Conservation (phyloP, 805 yeast species). For the Vanderwaltozyma tropicalis region DNA sequence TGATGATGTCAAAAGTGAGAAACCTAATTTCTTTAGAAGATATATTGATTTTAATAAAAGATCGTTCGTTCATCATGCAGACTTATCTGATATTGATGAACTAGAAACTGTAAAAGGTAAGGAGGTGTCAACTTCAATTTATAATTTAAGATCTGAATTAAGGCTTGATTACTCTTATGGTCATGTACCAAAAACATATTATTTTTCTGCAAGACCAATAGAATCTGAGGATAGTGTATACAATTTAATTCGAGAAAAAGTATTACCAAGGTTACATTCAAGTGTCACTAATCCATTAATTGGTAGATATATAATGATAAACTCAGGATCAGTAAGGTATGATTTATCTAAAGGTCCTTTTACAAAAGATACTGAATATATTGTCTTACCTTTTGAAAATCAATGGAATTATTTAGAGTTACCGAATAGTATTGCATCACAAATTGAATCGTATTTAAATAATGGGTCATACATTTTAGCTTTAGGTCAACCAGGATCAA, state of each 20-base stretch:
- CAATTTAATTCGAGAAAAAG: constrained; percentile 44
- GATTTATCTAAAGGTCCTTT: constrained; percentile 79
- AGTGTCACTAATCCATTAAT: constrained; percentile 19
- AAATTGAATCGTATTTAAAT: constrained; percentile 49
- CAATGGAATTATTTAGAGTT: constrained; percentile 61
- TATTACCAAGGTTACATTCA: constrained; percentile 36
- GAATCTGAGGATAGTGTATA: constrained; percentile 48
- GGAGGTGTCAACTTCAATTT: constrained; percentile 36
- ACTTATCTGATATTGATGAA: constrained; percentile 13
- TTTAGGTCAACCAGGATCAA: background rate
- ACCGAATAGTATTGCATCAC: constrained; percentile 46
- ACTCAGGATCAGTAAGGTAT: constrained; percentile 82
- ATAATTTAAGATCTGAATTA: constrained; percentile 35
- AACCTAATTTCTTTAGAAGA: constrained; percentile 40
- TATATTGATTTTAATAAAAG: constrained; percentile 75
- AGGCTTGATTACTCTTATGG: constrained; percentile 51
- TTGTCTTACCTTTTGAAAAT: constrained; percentile 77
- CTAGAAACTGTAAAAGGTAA: constrained; percentile 52
- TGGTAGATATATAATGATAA: constrained; percentile 49
- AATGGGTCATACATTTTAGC: constrained; percentile 19
- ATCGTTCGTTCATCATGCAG: constrained; percentile 58
- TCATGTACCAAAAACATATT: constrained; percentile 54
- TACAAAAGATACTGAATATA: constrained; percentile 68
- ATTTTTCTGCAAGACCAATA: constrained; percentile 56
- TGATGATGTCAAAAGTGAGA: constrained; percentile 6